Evolutionary conservation across 768 basidiomycete genomes (phyloP).

Genomic region (Agaricus sinodeliciosus): DNA sequence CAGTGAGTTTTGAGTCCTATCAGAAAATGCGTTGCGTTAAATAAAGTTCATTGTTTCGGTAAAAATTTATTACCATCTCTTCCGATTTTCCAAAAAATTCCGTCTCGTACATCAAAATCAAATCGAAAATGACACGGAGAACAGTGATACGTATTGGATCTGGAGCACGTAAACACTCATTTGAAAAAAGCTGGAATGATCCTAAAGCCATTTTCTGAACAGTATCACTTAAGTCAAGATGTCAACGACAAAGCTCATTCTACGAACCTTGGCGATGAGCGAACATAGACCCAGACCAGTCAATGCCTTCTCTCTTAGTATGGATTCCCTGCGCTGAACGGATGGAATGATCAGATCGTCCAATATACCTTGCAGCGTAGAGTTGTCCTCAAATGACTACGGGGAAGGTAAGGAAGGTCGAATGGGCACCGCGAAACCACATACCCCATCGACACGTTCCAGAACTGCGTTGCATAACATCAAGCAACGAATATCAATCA

Average conservation of each 20-base stretch:
- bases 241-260: neutral
- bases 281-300: slow-evolving; percentile 79
- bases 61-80: slow-evolving; percentile 29
- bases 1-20: slow-evolving; percentile 35
- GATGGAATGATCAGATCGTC: slow-evolving; percentile 86
- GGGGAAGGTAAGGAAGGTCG: slow-evolving; percentile 17
- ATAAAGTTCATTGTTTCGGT: neutral
- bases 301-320: slow-evolving; percentile 75
- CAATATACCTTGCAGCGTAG: slow-evolving; percentile 76
- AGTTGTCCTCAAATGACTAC: slow-evolving; percentile 69
- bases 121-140: slow-evolving; percentile 82
- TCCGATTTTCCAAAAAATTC: slow-evolving; percentile 56
- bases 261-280: slow-evolving; percentile 65
- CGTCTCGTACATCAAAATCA: slow-evolving; percentile 84
- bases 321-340: slow-evolving; percentile 81
- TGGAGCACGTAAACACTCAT: slow-evolving; percentile 72
- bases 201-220: slow-evolving; percentile 51
- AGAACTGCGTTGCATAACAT: slow-evolving; percentile 81
- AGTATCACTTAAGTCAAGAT: neutral
- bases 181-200: slow-evolving; percentile 79
- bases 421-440: slow-evolving; percentile 24
- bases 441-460: slow-evolving; percentile 84
- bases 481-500: slow-evolving; percentile 78
- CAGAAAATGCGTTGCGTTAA: neutral
- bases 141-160: slow-evolving; percentile 73